A percentile compares a stretch with the other conserved stretches of the same genome.
These are phyloP conservation scores for Agrostemma githago DNA, from an alignment of 148 eudicot genomes.

Conservation along the genomic window DNA sequence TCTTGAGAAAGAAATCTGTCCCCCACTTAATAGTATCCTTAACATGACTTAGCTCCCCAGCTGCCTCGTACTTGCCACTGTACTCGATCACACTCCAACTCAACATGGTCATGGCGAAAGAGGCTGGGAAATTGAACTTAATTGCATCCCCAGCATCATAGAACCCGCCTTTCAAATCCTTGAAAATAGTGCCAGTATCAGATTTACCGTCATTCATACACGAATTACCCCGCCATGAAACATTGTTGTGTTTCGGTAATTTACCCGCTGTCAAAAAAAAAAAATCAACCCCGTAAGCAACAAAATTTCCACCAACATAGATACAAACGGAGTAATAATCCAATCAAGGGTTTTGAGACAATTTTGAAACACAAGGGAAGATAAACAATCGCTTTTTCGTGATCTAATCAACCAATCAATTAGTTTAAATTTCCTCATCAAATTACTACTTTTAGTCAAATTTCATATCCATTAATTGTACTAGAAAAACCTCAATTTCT, in stretches of 20 bases:
- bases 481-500: too few relatives aligned
- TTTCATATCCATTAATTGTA: background rate
- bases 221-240: slow-evolving; percentile 93
- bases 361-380: background rate
- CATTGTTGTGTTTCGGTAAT: slow-evolving; percentile 86
- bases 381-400: background rate
- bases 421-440: background rate
- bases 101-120: slow-evolving; percentile 95
- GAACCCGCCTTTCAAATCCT: slow-evolving; percentile 79
- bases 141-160: slow-evolving; percentile 98
- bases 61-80: slow-evolving; percentile 88
- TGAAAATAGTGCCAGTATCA: slow-evolving; percentile 36
- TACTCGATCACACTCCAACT: slow-evolving; percentile 99
- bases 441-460: background rate
- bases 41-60: slow-evolving; percentile 82
- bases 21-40: slow-evolving; percentile 97
- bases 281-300: slow-evolving; percentile 13
- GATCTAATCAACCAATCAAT: background rate
- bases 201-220: slow-evolving; percentile 74
- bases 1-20: slow-evolving; percentile 86
- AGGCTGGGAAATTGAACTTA: slow-evolving; percentile 78
- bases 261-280: slow-evolving; percentile 59
- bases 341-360: background rate
- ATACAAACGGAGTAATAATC: too few relatives aligned
- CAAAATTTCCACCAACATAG: background rate